phyloP scores from a whole-genome alignment of 2,329 filamentous ascomycete species.

The Aspergillus sp. region DNA sequence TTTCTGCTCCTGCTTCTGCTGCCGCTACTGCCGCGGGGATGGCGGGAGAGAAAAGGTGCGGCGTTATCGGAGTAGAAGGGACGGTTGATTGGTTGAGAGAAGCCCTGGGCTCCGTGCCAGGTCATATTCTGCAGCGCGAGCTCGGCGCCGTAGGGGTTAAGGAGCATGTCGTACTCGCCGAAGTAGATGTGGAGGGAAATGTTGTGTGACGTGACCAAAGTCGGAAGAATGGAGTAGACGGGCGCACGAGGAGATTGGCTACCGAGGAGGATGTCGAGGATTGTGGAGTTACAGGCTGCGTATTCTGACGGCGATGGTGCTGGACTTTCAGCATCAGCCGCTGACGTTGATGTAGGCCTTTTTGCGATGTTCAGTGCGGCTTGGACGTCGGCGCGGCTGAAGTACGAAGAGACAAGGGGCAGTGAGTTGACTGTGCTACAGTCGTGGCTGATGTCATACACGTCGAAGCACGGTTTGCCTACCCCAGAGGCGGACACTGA shows the following conservation, averaged over 20 bases:
- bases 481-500: conserved; percentile 20
- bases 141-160: conserved; percentile 44
- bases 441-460: conserved; percentile 40
- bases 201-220: conserved; percentile 36
- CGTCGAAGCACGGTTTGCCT: conserved; percentile 34
- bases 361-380: conserved; percentile 33
- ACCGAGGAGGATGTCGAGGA: conserved; percentile 32
- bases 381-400: conserved; percentile 41
- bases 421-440: conserved; percentile 34
- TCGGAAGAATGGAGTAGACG: conserved; percentile 39
- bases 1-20: not conserved
- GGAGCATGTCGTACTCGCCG: conserved; percentile 44
- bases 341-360: conserved; percentile 1
- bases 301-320: conserved; percentile 14
- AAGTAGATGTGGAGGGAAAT: conserved; percentile 43
- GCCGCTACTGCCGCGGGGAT: not conserved
- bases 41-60: conserved; percentile 15
- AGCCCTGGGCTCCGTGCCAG: conserved; percentile 43
- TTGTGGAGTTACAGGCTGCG: conserved; percentile 35
- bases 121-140: conserved; percentile 48
- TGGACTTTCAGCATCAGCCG: not conserved
- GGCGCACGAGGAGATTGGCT: conserved; percentile 32
- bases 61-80: conserved; percentile 35
- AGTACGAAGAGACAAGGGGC: conserved; percentile 34
- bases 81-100: conserved; percentile 31